Evolutionary conservation across 2,329 filamentous ascomycete species (phyloP).

Genomic region (Colletotrichum kahawae): DNA sequence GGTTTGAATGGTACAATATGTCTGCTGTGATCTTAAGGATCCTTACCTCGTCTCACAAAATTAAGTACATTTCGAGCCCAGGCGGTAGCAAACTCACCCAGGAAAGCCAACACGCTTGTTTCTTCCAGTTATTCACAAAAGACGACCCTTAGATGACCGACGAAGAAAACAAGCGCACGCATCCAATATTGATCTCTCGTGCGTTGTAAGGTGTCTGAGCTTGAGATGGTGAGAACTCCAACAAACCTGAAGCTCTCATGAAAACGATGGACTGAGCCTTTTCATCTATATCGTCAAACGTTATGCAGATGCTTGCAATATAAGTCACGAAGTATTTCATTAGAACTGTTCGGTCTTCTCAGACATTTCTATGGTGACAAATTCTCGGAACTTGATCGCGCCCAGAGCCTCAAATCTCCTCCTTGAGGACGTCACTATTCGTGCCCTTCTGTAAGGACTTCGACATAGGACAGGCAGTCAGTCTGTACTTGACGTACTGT

Average conservation of each 20-base stretch:
- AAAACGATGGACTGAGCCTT: fast-evolving
- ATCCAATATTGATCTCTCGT: fast-evolving
- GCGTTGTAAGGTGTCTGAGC: background rate
- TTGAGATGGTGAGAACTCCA: background rate
- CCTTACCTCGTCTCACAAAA: background rate
- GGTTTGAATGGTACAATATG: background rate
- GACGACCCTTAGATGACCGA: background rate
- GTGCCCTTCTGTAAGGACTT: no score
- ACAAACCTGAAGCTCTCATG: background rate
- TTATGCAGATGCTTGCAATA: background rate
- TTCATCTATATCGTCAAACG: background rate
- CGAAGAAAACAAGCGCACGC: background rate
- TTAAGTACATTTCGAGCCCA: background rate
- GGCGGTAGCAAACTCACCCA: background rate
- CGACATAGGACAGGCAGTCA: no score
- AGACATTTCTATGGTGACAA: no score
- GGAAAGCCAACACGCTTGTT: background rate
- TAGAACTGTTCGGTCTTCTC: background rate
- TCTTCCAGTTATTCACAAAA: background rate
- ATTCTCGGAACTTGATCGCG: no score
- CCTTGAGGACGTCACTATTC: no score
- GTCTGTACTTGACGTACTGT: background rate
- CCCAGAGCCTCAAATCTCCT: no score
- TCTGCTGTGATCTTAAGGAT: background rate
- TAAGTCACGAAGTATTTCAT: fast-evolving